Conservation (phyloP, 306 rosid genomes). For the Delonix regia region DNA sequence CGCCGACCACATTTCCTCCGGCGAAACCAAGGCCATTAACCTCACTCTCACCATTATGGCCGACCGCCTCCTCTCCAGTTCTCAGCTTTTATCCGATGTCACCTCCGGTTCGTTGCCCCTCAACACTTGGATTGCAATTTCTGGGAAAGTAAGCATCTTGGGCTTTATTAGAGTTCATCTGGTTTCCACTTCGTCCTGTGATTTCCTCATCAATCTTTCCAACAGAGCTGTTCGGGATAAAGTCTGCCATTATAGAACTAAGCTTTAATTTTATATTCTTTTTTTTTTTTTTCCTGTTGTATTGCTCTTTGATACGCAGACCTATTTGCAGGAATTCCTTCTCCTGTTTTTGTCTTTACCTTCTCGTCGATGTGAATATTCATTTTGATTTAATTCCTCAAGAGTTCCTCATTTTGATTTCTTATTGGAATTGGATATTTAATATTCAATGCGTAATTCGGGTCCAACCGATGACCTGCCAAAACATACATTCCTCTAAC, state of each 20-base stretch:
- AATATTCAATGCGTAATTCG: neutral
- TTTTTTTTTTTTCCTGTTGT: too few species aligned
- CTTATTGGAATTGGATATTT: neutral
- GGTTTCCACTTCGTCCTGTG: conserved; percentile 53
- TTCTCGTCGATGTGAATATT: neutral
- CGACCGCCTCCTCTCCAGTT: conserved; percentile 46
- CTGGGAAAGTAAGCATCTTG: conserved; percentile 49
- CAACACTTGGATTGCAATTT: conserved; percentile 36
- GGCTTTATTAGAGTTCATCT: conserved; percentile 51
- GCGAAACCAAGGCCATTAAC: conserved; percentile 42
- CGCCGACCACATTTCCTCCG: conserved; percentile 39
- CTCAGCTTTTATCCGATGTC: conserved; percentile 42
- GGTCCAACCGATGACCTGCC: neutral
- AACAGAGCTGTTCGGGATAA: conserved; percentile 25
- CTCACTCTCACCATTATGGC: conserved; percentile 61
- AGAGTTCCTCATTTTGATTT: neutral
- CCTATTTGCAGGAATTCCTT: neutral
- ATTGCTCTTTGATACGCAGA: neutral
- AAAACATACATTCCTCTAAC: too few species aligned
- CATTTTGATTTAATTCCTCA: neutral
- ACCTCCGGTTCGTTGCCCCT: conserved; percentile 49
- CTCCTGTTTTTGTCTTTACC: neutral
- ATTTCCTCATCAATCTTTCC: conserved; percentile 41
- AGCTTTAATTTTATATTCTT: conserved; percentile 34
- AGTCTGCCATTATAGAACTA: conserved; percentile 45